Evolutionary conservation across 2,329 filamentous ascomycete species (phyloP).

Genomic region (Trichoderma sp.): DNA sequence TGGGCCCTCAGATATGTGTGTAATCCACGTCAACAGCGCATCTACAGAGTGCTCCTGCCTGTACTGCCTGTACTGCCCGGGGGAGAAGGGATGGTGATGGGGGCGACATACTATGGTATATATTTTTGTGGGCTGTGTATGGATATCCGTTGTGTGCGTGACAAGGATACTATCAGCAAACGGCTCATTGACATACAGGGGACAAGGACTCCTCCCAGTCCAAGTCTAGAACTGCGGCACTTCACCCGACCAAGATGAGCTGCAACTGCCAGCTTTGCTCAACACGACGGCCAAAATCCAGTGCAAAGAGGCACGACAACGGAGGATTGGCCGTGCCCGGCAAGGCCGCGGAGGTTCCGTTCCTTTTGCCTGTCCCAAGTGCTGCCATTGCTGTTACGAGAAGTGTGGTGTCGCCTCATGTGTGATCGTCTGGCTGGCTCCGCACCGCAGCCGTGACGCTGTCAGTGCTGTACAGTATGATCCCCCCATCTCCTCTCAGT

Average conservation of each 20-base stretch:
- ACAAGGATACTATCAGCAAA: conserved; percentile 5
- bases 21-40: neutral
- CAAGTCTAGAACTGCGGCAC: neutral
- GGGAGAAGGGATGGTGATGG: neutral
- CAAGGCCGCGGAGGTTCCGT: neutral
- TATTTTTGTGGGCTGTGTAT: neutral
- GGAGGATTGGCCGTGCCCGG: neutral
- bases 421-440: conserved; percentile 17
- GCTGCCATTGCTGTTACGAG: neutral
- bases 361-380: neutral
- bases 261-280: neutral
- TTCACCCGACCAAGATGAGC: neutral
- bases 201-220: neutral
- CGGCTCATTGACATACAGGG: neutral
- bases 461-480: conserved; percentile 9
- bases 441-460: conserved; percentile 6
- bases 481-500: conserved; percentile 1
- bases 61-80: neutral
- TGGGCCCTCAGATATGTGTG: neutral
- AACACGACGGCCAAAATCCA: neutral
- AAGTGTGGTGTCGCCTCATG: neutral
- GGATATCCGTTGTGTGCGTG: neutral
- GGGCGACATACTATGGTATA: conserved; percentile 8
- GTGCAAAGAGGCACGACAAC: neutral
- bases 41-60: neutral